A percentile compares a stretch with the other conserved stretches of the same genome.
phyloP scores from a whole-genome alignment of 352 stramenopile species.

The Phytophthora hybrid region DNA sequence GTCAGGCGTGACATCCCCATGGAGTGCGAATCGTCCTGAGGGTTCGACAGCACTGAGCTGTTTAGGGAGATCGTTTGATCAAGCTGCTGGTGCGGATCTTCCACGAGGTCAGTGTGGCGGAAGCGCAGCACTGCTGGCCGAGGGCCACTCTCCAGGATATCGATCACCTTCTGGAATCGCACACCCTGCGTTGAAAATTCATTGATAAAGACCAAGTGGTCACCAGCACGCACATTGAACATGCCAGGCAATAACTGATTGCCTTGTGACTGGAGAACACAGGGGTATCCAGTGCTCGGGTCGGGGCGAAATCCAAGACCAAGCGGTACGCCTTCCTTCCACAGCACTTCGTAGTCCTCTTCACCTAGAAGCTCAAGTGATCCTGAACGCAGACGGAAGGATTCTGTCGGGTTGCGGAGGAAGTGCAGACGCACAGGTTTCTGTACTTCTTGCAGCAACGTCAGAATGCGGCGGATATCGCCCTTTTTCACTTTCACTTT shows the following conservation, averaged over 20 bases:
- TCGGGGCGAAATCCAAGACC: constrained; percentile 84
- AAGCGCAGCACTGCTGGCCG: constrained; percentile 83
- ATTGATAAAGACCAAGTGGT: constrained; percentile 89
- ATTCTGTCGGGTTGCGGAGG: constrained; percentile 75
- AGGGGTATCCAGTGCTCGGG: constrained; percentile 77
- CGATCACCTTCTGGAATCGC: constrained; percentile 88
- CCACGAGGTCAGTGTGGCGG: constrained; percentile 78
- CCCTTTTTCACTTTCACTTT: constrained; percentile 83
- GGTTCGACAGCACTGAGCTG: constrained; percentile 58
- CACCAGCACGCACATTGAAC: constrained; percentile 86
- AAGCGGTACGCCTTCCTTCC: constrained; percentile 86
- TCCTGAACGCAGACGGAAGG: constrained; percentile 69
- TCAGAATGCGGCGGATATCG: constrained; percentile 81
- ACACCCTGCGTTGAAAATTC: constrained; percentile 86
- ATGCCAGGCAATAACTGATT: constrained; percentile 83
- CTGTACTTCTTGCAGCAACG: constrained; percentile 82
- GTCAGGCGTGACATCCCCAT: constrained; percentile 74
- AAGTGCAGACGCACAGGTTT: constrained; percentile 86
- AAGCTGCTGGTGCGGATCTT: constrained; percentile 51
- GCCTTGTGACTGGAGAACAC: constrained; percentile 80
- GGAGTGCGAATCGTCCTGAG: constrained; percentile 74
- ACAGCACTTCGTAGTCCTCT: constrained; percentile 90
- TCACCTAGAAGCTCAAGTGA: constrained; percentile 81
- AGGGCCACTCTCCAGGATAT: constrained; percentile 84
- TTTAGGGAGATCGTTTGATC: constrained; percentile 32